Evolutionary conservation across 805 yeast genomes (phyloP), one percentile per base, ranked within the genome.

Genomic region (Groenewaldozyma tartarivorans): DNA sequence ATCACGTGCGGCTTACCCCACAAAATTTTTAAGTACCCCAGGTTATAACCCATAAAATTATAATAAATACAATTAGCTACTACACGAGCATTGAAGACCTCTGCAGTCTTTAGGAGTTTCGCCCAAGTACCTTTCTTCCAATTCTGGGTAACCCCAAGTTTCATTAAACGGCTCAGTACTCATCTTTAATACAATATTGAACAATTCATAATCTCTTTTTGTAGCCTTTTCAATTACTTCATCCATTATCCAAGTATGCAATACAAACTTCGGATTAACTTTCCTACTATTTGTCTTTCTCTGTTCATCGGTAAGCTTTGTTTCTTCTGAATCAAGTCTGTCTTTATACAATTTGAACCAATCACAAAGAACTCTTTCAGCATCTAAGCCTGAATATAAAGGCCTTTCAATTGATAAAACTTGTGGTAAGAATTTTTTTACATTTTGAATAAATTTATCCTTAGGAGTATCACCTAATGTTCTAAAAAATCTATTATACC

Each of bases 241-340:
- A 40, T 86, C 85, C 40, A 92, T 66, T 39, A 88, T 79, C 87
- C 94, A 85, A 48, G 78, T 82, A 45, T 90, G 70, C 17, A 95
- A 92, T 4, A 82, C 71, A 54, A 90, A 90, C 27, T 74, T 55
- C 2, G 97, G 98, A 53, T 90, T 92, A 37, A 62, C 64, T 2
- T 43, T 47, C 3, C 45, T 49, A 38, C 88, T 66, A 9, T 54
- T 56, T 7, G 18, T 21, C 3, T 22, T 17, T 16, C 19, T 19
- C 3, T 33, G 44, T 41, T 71, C 73, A 20, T 62, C 54, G 0
- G 64, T 49, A 15, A 32, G 16, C 11, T 20, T 53, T 54, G 13
- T 18, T 5, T 67, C 60, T 35, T 71, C 70, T 0, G 43, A 46
- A 7, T 43, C 48, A 6, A 77, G 54, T 35, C 80, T 64, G 2